These are phyloP conservation scores for Paracoccidioides brasiliensis DNA, from an alignment of 2,329 filamentous ascomycete species.

Conservation along the genomic window DNA sequence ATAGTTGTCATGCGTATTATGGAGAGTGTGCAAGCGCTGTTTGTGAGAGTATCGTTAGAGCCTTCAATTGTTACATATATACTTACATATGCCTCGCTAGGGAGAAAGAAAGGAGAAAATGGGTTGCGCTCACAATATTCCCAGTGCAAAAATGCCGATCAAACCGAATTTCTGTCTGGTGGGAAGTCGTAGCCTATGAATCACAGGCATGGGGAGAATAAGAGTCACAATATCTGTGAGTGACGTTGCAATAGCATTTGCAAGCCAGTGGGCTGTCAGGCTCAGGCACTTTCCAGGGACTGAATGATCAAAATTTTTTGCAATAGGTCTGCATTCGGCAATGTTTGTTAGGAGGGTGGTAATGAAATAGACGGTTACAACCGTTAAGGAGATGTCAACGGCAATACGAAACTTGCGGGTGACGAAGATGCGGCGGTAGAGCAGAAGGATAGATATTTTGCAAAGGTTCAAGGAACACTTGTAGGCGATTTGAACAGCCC, in stretches of 20 bases:
- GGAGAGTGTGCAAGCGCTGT: conserved; percentile 18
- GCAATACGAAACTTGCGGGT: conserved; percentile 32
- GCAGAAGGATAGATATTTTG: conserved; percentile 40
- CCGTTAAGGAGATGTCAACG: conserved; percentile 30
- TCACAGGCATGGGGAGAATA: conserved; percentile 21
- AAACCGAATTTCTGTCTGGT: conserved; percentile 39
- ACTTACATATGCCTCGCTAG: neutral
- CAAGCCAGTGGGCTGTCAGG: conserved; percentile 37
- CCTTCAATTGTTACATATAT: neutral
- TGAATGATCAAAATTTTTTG: conserved; percentile 35
- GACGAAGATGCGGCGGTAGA: conserved; percentile 44
- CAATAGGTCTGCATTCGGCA: conserved; percentile 39
- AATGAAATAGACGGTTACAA: conserved; percentile 36
- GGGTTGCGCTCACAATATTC: conserved; percentile 20
- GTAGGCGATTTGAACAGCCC: conserved; percentile 41
- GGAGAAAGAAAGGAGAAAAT: neutral
- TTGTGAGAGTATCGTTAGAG: neutral
- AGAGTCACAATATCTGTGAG: conserved; percentile 24
- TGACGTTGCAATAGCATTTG: conserved; percentile 32
- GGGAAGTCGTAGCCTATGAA: conserved; percentile 19
- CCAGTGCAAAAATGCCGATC: conserved; percentile 26
- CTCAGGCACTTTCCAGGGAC: conserved; percentile 33
- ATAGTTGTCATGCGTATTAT: conserved; percentile 25
- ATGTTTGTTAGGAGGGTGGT: conserved; percentile 36
- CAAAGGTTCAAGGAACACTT: conserved; percentile 42